Conservation (phyloP, 805 yeast species). For the Ogataea kodamae region DNA sequence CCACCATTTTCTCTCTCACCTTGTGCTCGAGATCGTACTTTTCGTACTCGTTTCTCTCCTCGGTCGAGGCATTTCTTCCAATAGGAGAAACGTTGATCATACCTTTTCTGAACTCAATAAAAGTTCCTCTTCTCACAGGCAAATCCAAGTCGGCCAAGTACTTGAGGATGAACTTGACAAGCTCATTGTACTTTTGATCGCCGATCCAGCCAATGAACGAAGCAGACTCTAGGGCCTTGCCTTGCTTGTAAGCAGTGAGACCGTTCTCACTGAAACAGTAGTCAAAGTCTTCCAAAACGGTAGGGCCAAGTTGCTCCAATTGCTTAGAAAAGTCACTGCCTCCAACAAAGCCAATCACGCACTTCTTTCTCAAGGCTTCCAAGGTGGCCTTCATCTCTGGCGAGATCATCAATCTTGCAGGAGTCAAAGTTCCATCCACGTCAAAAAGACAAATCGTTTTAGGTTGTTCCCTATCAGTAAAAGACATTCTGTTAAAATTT, state of each 20-base stretch:
- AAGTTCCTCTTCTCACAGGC: constrained; percentile 98
- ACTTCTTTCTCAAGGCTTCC: constrained; percentile 79
- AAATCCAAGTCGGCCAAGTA: constrained; percentile 83
- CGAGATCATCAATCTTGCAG: constrained; percentile 75
- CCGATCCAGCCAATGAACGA: constrained; percentile 96
- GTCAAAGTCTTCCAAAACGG: constrained; percentile 78
- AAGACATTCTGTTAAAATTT: constrained; percentile 32
- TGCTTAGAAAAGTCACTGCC: constrained; percentile 95
- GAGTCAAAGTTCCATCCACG: constrained; percentile 97
- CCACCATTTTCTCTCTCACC: constrained; percentile 80
- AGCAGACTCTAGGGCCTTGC: constrained; percentile 85
- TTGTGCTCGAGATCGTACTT: constrained; percentile 74
- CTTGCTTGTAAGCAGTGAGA: constrained; percentile 91
- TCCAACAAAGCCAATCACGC: constrained; percentile 95
- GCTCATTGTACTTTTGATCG: constrained; percentile 86
- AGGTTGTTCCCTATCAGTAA: constrained; percentile 74
- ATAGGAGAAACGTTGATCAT: constrained; percentile 98
- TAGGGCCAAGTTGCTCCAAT: constrained; percentile 89
- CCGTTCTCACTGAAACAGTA: constrained; percentile 98
- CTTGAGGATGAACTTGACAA: constrained; percentile 78
- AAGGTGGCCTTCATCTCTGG: constrained; percentile 75
- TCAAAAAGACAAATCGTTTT: constrained; percentile 90
- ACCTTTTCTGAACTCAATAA: constrained; percentile 98
- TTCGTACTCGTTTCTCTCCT: constrained; percentile 92
- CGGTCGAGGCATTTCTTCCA: constrained; percentile 95